phyloP scores from a whole-genome alignment of 1,139 yeast species.

The Schwanniomyces etchellsii region DNA sequence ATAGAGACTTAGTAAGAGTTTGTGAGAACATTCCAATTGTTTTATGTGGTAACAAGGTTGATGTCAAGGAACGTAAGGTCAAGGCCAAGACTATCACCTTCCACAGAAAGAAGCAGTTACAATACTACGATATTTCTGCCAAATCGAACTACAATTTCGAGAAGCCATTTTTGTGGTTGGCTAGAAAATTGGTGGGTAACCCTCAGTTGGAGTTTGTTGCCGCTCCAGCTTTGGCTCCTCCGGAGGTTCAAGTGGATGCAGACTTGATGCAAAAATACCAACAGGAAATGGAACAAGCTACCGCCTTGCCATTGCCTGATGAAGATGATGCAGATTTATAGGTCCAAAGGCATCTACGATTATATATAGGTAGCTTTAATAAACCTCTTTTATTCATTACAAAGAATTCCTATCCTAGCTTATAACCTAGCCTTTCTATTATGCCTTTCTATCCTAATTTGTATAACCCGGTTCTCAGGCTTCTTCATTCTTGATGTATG shows the following conservation, averaged over 20 bases:
- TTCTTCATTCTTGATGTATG: conserved; percentile 7
- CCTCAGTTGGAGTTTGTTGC: conserved; percentile 98
- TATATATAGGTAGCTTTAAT: conserved; percentile 3
- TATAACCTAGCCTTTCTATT: neutral
- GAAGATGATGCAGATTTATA: conserved; percentile 99
- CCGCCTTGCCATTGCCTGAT: conserved; percentile 99
- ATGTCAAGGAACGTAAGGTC: conserved; percentile 99
- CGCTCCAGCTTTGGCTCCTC: conserved; percentile 99
- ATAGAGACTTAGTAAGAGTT: conserved; percentile 97
- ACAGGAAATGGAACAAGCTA: conserved; percentile 99
- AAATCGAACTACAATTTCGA: conserved; percentile 99
- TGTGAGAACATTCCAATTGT: conserved; percentile 99
- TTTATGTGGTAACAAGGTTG: conserved; percentile 98
- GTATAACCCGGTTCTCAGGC: neutral
- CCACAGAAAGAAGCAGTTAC: conserved; percentile 99
- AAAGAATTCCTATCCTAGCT: neutral
- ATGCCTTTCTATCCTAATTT: neutral
- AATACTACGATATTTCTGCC: conserved; percentile 99
- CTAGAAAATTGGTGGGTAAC: conserved; percentile 98
- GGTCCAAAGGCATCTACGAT: conserved; percentile 16
- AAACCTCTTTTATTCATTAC: no score
- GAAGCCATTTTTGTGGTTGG: conserved; percentile 99
- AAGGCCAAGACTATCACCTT: conserved; percentile 99
- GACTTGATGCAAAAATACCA: conserved; percentile 97
- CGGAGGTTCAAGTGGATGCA: conserved; percentile 96